Percentiles rank a stretch among this genome's conserved stretches.
Evolutionary conservation across 495 filamentous ascomycete species (phyloP).

Genomic region (Hypoxylon cercidicola): DNA sequence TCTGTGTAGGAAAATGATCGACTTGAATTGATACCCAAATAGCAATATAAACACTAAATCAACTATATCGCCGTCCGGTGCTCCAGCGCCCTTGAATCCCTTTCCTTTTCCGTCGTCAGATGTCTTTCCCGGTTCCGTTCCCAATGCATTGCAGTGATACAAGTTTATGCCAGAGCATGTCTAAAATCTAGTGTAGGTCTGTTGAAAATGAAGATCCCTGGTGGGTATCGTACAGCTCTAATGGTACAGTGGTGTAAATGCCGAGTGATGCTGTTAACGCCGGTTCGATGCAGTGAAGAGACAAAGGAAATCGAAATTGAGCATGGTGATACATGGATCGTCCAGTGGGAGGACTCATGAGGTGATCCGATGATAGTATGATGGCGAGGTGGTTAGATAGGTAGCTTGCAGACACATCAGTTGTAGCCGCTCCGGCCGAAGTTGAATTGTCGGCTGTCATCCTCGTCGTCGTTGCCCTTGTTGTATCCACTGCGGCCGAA

Average conservation of each 20-base stretch:
- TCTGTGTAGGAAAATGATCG: constrained; percentile 54
- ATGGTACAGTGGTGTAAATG: constrained; percentile 37
- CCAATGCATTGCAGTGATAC: constrained; percentile 26
- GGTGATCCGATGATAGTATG: background rate
- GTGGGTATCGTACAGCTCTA: constrained; percentile 40
- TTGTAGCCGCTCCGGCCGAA: constrained; percentile 57
- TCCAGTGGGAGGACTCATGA: background rate
- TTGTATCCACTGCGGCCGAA: constrained; percentile 61
- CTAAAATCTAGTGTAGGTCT: constrained; percentile 35
- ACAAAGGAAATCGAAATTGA: constrained; percentile 29
- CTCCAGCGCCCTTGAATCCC: constrained; percentile 16
- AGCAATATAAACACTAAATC: constrained; percentile 16
- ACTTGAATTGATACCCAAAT: constrained; percentile 22
- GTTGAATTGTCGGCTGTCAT: constrained; percentile 22
- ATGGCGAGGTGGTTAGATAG: background rate
- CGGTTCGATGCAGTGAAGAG: constrained; percentile 22
- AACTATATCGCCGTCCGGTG: constrained; percentile 26
- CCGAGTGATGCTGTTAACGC: constrained; percentile 29
- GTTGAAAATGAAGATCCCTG: constrained; percentile 7
- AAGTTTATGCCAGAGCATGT: constrained; percentile 23
- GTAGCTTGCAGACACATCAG: constrained; percentile 43
- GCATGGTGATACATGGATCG: constrained; percentile 22
- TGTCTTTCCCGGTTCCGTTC: constrained; percentile 14
- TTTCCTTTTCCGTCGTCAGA: constrained; percentile 19
- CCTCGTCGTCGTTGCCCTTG: constrained; percentile 49